Base-by-base conservation (phyloP, 352 stramenopile genomes). In the Phytophthora kernoviae region DNA sequence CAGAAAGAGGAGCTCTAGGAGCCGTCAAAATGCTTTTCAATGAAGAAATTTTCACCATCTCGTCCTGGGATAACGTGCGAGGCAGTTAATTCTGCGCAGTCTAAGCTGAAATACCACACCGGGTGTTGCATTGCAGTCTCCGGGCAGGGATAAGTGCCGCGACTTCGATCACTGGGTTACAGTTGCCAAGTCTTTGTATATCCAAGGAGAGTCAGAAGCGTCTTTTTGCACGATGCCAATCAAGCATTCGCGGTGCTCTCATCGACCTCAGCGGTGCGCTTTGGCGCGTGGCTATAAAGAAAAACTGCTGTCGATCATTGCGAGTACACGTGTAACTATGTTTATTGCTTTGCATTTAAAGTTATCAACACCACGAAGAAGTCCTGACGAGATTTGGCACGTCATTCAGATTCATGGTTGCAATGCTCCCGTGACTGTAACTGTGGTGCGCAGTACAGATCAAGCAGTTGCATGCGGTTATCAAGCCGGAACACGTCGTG, bases 361-460 rank as follows among this genome's bases (percentile, higher is more conserved):
- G 79, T 88, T 50, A 87, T 71, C n/a, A 88, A 88, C 49, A 88
- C 76, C n/a, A 88, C 79, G 32, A 88, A 77, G 52, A 87, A 85
- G 41, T 88, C 72, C 32, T 56, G 68, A 17, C 49, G 57, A 6
- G 59, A 80, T 30, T 43, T 88, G 58, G 79, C 86, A 36, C 40
- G 52, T 45, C 11, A 32, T 20, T 34, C 30, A 33, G 27, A 20
- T n/a, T 20, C 22, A 39, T 12, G 33, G 14, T 15, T 14, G 33
- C 4, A 5, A 17, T 39, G 30, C 30, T 6, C 6, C 11, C 6
- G 30, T 11, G 11, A 34, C 11, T 14, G 33, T 39, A 39, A 39
- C 14, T 3, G 33, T 14, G 33, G 11, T 11, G 21, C 24, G 11
- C 37, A 2, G 4, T 10, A 14, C 26, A 84, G 75, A 75, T 85